Conservation (phyloP, 805 yeast genomes). For the Candida krabiensis region DNA sequence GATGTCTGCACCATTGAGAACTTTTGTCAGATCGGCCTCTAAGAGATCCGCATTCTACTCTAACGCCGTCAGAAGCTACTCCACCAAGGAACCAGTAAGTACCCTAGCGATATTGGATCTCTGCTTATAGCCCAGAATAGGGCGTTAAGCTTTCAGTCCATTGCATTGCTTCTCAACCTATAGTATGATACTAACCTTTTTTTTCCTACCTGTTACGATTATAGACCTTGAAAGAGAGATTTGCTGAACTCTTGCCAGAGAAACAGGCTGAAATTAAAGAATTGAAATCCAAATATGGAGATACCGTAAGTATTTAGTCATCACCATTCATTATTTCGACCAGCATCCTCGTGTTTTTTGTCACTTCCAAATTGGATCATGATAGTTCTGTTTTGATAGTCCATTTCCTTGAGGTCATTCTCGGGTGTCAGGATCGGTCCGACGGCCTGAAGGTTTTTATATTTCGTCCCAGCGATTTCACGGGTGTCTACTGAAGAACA, state of each 20-base stretch:
- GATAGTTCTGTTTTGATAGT: too few species aligned
- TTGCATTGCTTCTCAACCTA: too few species aligned
- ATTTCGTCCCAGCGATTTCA: too few species aligned
- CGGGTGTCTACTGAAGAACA: too few species aligned
- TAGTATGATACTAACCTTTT: too few species aligned
- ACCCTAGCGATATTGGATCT: too few species aligned
- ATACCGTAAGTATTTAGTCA: slow-evolving; percentile 51
- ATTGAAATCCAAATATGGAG: slow-evolving; percentile 88
- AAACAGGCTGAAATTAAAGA: slow-evolving; percentile 89
- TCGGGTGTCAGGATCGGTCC: too few species aligned
- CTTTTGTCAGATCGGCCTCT: slow-evolving; percentile 29
- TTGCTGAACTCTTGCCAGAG: slow-evolving; percentile 88
- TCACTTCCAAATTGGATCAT: too few species aligned
- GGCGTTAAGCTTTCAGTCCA: neutral
- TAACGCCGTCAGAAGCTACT: slow-evolving; percentile 34
- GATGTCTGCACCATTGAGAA: slow-evolving; percentile 29
- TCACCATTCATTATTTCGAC: slow-evolving; percentile 1
- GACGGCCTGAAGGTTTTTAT: too few species aligned
- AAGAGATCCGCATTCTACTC: slow-evolving; percentile 20
- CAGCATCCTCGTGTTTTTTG: neutral
- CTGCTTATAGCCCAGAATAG: too few species aligned
- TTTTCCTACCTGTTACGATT: too few species aligned
- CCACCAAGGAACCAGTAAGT: slow-evolving; percentile 39
- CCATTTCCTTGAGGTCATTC: too few species aligned
- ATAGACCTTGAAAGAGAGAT: slow-evolving; percentile 91